Evolutionary conservation across 257 asterid species (phyloP).

Genomic region (Buddleja alternifolia): DNA sequence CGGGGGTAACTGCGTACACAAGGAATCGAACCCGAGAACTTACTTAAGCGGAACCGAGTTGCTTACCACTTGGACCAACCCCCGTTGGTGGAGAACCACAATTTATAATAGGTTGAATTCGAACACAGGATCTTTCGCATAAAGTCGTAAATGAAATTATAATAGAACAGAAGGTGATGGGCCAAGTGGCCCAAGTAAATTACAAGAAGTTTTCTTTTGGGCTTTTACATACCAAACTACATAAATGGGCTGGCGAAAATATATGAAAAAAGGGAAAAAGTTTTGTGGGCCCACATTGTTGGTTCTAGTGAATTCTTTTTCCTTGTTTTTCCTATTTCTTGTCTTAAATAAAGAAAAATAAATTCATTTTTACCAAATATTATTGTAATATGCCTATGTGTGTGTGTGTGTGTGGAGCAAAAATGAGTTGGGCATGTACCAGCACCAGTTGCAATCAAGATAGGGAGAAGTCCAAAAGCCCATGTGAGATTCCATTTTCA

Average conservation of each 20-base stretch:
- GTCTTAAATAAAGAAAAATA: neutral
- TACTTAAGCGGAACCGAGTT: too few species aligned
- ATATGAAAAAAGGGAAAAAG: too few species aligned
- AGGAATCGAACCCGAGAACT: too few species aligned
- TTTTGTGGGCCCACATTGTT: too few species aligned
- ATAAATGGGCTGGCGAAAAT: constrained; percentile 2
- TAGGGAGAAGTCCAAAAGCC: constrained; percentile 15
- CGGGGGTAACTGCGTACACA: too few species aligned
- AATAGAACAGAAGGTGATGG: neutral
- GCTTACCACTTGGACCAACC: too few species aligned
- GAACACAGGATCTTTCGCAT: too few species aligned
- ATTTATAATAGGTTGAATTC: too few species aligned
- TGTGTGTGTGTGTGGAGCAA: constrained; percentile 4
- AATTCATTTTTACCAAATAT: neutral
- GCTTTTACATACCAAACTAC: neutral
- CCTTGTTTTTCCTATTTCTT: too few species aligned
- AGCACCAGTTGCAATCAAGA: constrained; percentile 22
- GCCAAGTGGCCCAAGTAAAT: neutral
- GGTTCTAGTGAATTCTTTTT: neutral
- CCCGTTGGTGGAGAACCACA: too few species aligned
- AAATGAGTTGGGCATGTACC: neutral
- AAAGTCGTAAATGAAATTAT: neutral
- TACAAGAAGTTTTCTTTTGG: neutral
- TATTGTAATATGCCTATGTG: neutral
- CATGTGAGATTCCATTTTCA: constrained; percentile 39